phyloP scores from a whole-genome alignment of 2,329 filamentous ascomycete genomes.

The Fusarium heterosporum region DNA sequence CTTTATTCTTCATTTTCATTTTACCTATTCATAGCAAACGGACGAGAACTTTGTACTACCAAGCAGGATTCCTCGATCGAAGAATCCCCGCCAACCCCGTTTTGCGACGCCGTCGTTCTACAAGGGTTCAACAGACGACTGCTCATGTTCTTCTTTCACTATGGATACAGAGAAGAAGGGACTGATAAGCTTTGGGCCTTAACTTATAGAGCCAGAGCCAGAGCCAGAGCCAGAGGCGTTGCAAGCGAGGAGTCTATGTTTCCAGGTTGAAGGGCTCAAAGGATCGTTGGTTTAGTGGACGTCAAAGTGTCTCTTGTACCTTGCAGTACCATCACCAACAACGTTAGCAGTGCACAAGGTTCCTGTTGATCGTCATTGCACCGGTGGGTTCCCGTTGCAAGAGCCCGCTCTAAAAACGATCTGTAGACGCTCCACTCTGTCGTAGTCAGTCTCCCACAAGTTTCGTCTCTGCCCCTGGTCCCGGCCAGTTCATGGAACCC shows the following conservation, averaged over 20 bases:
- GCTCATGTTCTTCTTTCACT: not conserved
- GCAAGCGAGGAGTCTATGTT: conserved; percentile 10
- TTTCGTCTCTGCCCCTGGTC: conserved; percentile 40
- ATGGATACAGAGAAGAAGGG: conserved; percentile 2
- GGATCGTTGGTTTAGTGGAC: conserved; percentile 1
- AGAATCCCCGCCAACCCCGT: conserved; percentile 25
- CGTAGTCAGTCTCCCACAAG: conserved; percentile 18
- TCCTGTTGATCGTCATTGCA: conserved; percentile 29
- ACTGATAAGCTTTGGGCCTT: not conserved
- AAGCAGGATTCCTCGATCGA: conserved; percentile 13
- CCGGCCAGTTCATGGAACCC: conserved; percentile 11
- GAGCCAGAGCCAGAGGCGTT: not conserved
- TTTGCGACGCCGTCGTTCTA: conserved; percentile 35
- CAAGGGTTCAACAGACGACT: conserved; percentile 24
- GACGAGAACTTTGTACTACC: conserved; percentile 13
- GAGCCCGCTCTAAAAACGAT: conserved; percentile 30
- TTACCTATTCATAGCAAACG: conserved; percentile 1
- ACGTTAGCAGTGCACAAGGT: conserved; percentile 18
- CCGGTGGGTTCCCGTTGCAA: conserved; percentile 38
- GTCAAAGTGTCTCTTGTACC: conserved; percentile 11
- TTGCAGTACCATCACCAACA: conserved; percentile 14
- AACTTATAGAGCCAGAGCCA: conserved; percentile 5
- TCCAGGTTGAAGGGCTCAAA: conserved; percentile 1
- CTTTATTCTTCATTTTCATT: too few relatives aligned
- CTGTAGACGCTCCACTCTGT: conserved; percentile 19